Evolutionary conservation across 306 rosid genomes (phyloP).

Genomic region (Bauhinia variegata): DNA sequence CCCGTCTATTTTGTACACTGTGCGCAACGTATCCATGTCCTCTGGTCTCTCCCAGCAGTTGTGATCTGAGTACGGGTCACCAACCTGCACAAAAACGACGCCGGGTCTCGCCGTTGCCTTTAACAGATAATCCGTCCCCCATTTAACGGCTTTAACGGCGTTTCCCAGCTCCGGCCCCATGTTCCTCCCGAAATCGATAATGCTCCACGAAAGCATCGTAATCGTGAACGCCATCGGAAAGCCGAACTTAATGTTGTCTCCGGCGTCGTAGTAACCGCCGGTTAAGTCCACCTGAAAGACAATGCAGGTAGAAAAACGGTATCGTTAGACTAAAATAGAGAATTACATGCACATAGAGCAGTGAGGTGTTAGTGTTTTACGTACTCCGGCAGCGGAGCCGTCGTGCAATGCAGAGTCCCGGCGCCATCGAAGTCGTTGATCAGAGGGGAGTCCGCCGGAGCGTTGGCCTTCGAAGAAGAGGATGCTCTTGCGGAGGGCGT

Average conservation of each 20-base stretch:
- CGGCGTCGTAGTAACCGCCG: constrained; percentile 98
- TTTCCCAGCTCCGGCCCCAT: constrained; percentile 82
- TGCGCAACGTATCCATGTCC: constrained; percentile 93
- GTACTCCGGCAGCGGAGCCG: constrained; percentile 78
- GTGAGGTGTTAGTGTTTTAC: no score
- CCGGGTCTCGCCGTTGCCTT: constrained; percentile 77
- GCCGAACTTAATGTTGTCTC: constrained; percentile 92
- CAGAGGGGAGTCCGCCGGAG: constrained; percentile 78
- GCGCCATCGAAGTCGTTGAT: constrained; percentile 93
- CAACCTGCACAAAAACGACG: constrained; percentile 85
- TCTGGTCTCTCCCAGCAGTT: constrained; percentile 99
- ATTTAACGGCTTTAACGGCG: constrained; percentile 68
- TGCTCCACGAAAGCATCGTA: constrained; percentile 87
- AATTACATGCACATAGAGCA: neutral
- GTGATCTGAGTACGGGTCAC: constrained; percentile 83
- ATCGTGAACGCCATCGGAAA: constrained; percentile 97
- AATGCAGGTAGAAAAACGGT: constrained; percentile 26
- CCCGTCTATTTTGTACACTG: constrained; percentile 70
- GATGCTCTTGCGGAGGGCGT: constrained; percentile 84
- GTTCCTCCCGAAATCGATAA: constrained; percentile 76
- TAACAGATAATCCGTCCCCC: constrained; percentile 85
- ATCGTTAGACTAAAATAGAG: neutral
- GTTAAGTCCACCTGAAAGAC: constrained; percentile 69
- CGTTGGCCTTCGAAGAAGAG: constrained; percentile 99
- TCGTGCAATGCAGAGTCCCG: constrained; percentile 85